Base-by-base conservation (phyloP, 169 alveolate species). In the Cyclospora cayetanensis region DNA sequence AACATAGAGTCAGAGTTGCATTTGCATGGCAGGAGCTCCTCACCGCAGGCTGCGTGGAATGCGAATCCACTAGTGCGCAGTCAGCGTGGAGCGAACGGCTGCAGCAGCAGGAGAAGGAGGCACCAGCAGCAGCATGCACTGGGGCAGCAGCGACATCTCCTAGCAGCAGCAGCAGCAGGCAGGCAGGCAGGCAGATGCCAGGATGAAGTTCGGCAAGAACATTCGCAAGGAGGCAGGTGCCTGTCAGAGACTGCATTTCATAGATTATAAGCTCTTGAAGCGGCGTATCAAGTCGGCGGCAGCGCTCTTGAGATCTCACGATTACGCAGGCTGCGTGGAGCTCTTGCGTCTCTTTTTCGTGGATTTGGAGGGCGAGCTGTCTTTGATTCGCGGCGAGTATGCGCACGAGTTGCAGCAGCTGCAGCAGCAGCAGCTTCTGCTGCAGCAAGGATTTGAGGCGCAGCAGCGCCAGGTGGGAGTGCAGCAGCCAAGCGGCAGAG, bases 121-220 rank as follows among this genome's bases (percentile, higher is more conserved):
- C 9, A 18, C 9, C 60, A 12, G n/a, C 9, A 9, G 18, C 60
- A 50, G 9, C n/a, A 50, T 18, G 60, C 18, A 50, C 60, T 12
- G n/a, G 18, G n/a, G 18, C 9, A 9, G n/a, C 18, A 50, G 60
- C 9, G 18, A 50, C 60, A 50, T 12, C 18, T 50, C 18, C 60
- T 12, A 12, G n/a, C 7, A 15, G 55, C 15, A 46, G 55, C 55
- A 46, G 55, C 55, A 46, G 55, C 55, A 46, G 55, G 15, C 22
- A 7, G 55, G 55, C 55, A 46, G 55, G 22, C 15, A 7, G 4
- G 39, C 50, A 29, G 80, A 22, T 7, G 43, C 39, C 60, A 82
- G 39, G 79, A 82, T 82, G 90, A 82, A 82, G 53, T 82, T 82
- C 55, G 90, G 90, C 22, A 82, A 82, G 90, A 82, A 66, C 42